Evolutionary conservation across 164 flowering plant genomes (phyloP), one percentile per base, ranked within the genome.

Genomic region (Stephania cephalantha): DNA sequence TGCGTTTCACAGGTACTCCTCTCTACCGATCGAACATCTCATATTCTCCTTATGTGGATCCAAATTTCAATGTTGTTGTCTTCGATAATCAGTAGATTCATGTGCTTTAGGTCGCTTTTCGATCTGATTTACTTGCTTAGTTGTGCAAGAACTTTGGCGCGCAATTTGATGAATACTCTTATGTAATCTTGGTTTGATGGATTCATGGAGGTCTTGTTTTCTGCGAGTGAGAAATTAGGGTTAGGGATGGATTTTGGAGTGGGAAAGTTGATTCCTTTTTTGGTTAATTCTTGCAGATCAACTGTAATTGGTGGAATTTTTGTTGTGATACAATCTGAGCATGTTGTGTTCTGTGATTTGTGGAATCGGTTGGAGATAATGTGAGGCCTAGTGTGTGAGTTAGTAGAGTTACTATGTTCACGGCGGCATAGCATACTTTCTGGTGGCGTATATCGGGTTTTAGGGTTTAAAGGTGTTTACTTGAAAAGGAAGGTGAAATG

Each of bases 401-500:
- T 22, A 64, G 42, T 35, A 4, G 42, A 35, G 42, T 25, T 25
- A 25, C 65, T 45, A 17, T 63, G 11, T 70, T n/a, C 25, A 25
- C 25, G 69, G 79, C 29, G 73, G 46, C 22, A 69, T 17, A 50
- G 65, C 20, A 25, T 70, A 44, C 29, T 61, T 72, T 71, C 65
- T 22, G 46, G 45, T 75, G 70, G 50, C 12, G 29, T 71, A 48
- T 58, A 35, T 61, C 65, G 63, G 50, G 69, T 71, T 68, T 44
- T 45, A 35, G 42, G 42, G 42, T 5, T 52, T 31, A 30, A 69
- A 18, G 63, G 76, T 18, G n/a, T 61, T 6, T 17, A 58, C 8
- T 58, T 58, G 65, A 15, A 15, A 61, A 61, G 66, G n/a, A 4
- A 61, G 66, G 66, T 18, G 66, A 79, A 74, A 95, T 96, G 99